Evolutionary conservation across 495 filamentous ascomycete species (phyloP), one percentile per base, ranked within the genome.

Genomic region (Talaromyces thailandensis): DNA sequence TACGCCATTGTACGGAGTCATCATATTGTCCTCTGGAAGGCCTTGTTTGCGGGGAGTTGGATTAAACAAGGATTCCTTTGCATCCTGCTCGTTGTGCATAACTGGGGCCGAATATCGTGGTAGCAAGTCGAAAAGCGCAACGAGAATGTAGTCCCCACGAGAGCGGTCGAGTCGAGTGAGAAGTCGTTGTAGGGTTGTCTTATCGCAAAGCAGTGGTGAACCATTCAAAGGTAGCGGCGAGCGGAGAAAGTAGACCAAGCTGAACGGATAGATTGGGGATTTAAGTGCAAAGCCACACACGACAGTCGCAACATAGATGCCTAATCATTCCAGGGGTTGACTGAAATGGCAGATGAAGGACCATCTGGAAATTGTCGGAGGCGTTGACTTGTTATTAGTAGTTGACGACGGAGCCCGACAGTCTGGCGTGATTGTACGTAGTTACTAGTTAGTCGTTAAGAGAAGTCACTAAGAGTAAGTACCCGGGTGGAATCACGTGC

Each of bases 11-110:
- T 62, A 60, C 2, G 58, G 28, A 25, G 45, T 61, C 45, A 53
- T 32, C 9, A 18, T 61, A 25, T 63, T 45, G 37, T 58, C 63
- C n/a, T 56, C 60, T 3, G 60, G 43, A 9, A 29, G 59, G 37
- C 50, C 24, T 24, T 31, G 63, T 31, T 65, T 62, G 32, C 56
- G 62, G 26, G 32, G 61, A n/a, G 61, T 56, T 11, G 28, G 16
- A 35, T 62, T 29, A 18, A 37, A 26, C 8, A 48, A 56, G 23
- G 28, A 31, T 26, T 28, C 51, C 25, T 32, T 29, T 3, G 28
- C 59, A 52, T 48, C 28, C 25, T 23, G 21, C 11, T 35, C 24
- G 21, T n/a, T 14, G 59, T 18, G 24, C 45, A 61, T 61, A 32
- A 12, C 59, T 21, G 29, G 40, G n/a, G 4, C n/a, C 40, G 4